A percentile compares a stretch with the other conserved stretches of the same genome.
These are phyloP conservation scores for Cryptosporidium viatorum DNA, from an alignment of 169 alveolate genomes.

Conservation along the genomic window DNA sequence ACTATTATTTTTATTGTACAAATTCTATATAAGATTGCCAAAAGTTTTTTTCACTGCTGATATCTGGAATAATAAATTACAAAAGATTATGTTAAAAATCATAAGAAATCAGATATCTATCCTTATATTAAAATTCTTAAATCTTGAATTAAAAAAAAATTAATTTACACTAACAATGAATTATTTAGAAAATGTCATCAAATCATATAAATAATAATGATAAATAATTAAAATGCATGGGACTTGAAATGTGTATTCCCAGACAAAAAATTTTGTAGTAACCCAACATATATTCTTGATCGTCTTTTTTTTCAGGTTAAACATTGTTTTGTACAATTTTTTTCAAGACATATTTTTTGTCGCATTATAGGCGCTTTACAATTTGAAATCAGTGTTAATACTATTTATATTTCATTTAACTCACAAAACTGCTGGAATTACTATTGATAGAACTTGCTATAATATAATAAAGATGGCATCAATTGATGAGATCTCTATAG, in stretches of 20 bases:
- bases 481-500: slow-evolving; percentile 72
- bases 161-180: neutral
- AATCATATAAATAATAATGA: too few species aligned
- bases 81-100: neutral
- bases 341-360: slow-evolving; percentile 1
- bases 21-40: too few species aligned
- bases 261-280: too few species aligned
- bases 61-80: neutral
- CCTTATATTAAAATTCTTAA: too few species aligned
- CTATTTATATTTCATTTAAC: neutral
- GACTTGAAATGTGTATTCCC: too few species aligned
- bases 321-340: neutral
- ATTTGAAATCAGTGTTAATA: neutral
- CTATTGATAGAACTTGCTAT: neutral
- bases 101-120: too few species aligned
- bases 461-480: slow-evolving; percentile 35
- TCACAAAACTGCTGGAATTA: neutral
- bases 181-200: too few species aligned
- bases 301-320: too few species aligned
- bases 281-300: too few species aligned
- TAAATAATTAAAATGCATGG: too few species aligned
- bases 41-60: neutral
- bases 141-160: too few species aligned
- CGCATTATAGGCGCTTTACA: slow-evolving; percentile 30
- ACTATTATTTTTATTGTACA: neutral